phyloP scores from a whole-genome alignment of 2,329 filamentous ascomycete genomes.

The Fusarium sp. region DNA sequence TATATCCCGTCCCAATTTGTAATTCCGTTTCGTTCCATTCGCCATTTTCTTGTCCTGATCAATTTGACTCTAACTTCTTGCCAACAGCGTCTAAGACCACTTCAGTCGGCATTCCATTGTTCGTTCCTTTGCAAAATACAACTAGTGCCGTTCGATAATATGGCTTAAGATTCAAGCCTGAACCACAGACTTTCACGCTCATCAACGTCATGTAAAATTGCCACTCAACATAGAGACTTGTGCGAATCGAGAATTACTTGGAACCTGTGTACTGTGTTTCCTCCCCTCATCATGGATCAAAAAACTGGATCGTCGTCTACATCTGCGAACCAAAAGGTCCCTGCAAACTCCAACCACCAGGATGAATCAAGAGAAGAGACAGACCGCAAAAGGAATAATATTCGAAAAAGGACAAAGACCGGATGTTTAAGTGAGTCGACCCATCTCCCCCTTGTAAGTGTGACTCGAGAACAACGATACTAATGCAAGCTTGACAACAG shows the following conservation, averaged over 20 bases:
- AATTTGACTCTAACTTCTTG: slow-evolving; percentile 8
- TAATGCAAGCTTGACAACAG: slow-evolving; percentile 53
- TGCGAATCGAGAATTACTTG: slow-evolving; percentile 19
- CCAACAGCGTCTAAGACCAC: neutral
- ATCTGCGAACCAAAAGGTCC: slow-evolving; percentile 33
- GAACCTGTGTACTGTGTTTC: neutral
- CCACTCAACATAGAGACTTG: slow-evolving; percentile 3
- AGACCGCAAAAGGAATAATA: slow-evolving; percentile 56
- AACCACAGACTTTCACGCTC: neutral
- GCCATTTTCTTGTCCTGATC: neutral
- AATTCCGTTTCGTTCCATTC: neutral
- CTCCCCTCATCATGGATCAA: slow-evolving; percentile 29
- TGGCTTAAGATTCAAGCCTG: slow-evolving; percentile 13
- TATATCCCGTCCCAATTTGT: neutral
- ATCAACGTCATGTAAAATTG: slow-evolving; percentile 36
- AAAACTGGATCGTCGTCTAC: slow-evolving; percentile 6
- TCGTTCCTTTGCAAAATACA: neutral
- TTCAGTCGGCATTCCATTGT: neutral
- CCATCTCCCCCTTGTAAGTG: neutral
- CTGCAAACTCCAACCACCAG: slow-evolving; percentile 45
- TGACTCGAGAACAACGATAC: slow-evolving; percentile 11
- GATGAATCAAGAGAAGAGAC: slow-evolving; percentile 51
- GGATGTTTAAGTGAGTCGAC: slow-evolving; percentile 80
- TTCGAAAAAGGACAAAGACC: slow-evolving; percentile 84
- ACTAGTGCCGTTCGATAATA: slow-evolving; percentile 6